Conservation (phyloP, 2,329 filamentous ascomycete species). For the Parascedosporium putredinis region DNA sequence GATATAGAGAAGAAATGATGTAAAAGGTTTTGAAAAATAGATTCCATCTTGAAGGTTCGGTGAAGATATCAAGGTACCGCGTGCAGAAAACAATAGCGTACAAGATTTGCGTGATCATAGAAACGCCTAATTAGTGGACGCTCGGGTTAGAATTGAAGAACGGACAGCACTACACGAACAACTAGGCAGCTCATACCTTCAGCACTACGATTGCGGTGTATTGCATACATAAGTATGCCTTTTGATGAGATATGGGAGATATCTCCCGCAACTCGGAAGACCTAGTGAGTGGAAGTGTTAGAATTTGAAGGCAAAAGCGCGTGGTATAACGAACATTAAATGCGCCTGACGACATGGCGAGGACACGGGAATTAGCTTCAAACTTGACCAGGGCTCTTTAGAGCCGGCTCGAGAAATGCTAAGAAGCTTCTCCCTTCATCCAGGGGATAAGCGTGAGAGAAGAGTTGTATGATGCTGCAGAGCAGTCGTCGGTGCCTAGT, state of each 20-base stretch:
- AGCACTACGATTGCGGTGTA: constrained; percentile 77
- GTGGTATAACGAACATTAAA: background rate
- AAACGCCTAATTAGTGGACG: constrained; percentile 52
- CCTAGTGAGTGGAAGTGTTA: constrained; percentile 21
- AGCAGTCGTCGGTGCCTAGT: too few relatives aligned
- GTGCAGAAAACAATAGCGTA: constrained; percentile 80
- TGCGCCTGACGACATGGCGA: background rate
- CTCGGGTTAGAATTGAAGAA: background rate
- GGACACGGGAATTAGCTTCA: too few relatives aligned
- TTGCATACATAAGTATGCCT: constrained; percentile 81
- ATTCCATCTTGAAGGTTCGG: constrained; percentile 52
- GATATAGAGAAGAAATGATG: constrained; percentile 73
- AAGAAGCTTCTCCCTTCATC: too few relatives aligned
- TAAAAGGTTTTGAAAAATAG: constrained; percentile 84
- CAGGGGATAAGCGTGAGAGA: too few relatives aligned
- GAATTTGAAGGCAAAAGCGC: background rate
- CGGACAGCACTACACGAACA: background rate
- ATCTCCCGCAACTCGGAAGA: constrained; percentile 73
- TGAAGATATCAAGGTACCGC: constrained; percentile 77
- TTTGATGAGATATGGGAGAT: constrained; percentile 78
- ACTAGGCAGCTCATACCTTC: constrained; percentile 43
- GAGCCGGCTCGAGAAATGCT: background rate
- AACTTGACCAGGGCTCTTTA: too few relatives aligned
- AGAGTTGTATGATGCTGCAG: too few relatives aligned
- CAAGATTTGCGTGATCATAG: constrained; percentile 79